These are phyloP conservation scores for Fusarium albidum DNA, from an alignment of 2,329 filamentous ascomycete genomes.

Conservation along the genomic window DNA sequence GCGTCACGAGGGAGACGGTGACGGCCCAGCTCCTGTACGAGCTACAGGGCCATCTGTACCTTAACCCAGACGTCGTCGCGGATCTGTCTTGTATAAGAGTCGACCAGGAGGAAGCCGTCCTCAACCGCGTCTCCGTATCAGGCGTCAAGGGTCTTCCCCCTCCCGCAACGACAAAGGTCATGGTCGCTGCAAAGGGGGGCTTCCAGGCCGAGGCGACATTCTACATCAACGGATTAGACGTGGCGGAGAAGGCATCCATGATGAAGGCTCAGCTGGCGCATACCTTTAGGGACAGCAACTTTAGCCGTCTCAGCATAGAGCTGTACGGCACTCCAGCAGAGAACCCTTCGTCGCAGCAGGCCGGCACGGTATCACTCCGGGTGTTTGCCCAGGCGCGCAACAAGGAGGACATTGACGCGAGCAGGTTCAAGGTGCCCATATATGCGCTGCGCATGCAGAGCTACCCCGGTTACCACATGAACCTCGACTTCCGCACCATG, in stretches of 20 bases:
- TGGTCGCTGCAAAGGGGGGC: conserved; percentile 53
- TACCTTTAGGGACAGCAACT: conserved; percentile 45
- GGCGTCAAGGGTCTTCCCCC: conserved; percentile 41
- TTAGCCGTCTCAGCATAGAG: conserved; percentile 47
- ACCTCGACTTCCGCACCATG: conserved; percentile 54
- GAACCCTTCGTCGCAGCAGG: conserved; percentile 53
- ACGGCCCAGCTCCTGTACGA: conserved; percentile 55
- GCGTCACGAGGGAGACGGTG: conserved; percentile 47
- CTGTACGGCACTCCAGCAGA: conserved; percentile 48
- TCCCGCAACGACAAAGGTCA: conserved; percentile 46
- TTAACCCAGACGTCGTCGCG: conserved; percentile 55
- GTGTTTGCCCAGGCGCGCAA: conserved; percentile 55
- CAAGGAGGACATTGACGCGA: conserved; percentile 44
- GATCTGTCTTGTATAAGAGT: conserved; percentile 51
- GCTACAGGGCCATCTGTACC: conserved; percentile 53
- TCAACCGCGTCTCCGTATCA: conserved; percentile 44
- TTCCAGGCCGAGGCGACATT: conserved; percentile 56
- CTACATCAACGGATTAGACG: conserved; percentile 53
- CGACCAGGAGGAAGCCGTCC: conserved; percentile 53
- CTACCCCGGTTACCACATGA: conserved; percentile 54
- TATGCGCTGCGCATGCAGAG: conserved; percentile 52
- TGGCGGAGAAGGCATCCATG: conserved; percentile 52
- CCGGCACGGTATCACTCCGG: conserved; percentile 57
- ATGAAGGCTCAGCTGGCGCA: conserved; percentile 50
- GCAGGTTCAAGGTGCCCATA: conserved; percentile 49